These are phyloP conservation scores for Sparassis latifolia DNA, from an alignment of 1,284 basidiomycete species.

Conservation along the genomic window DNA sequence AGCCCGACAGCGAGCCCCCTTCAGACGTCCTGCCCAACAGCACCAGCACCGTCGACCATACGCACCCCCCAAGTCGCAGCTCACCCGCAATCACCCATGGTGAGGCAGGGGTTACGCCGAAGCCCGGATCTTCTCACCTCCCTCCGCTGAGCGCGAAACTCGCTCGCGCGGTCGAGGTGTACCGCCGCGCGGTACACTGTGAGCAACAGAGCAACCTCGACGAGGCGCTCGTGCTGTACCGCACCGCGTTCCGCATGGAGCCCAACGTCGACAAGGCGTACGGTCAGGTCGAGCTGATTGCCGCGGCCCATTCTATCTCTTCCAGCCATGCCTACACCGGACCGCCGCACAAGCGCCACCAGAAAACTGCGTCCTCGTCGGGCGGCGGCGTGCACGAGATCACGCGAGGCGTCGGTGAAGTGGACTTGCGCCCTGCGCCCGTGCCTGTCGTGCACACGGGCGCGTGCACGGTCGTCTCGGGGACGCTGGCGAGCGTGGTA, in stretches of 20 bases:
- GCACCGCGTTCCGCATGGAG: slow-evolving; percentile 73
- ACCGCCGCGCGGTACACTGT: slow-evolving; percentile 60
- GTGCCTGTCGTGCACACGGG: slow-evolving; percentile 8
- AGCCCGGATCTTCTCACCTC: not conserved
- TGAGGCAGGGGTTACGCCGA: not conserved
- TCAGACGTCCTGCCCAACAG: not conserved
- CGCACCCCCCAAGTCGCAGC: not conserved
- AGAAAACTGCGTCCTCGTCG: slow-evolving; percentile 7
- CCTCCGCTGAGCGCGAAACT: slow-evolving; percentile 28
- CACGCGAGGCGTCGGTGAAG: slow-evolving; percentile 6
- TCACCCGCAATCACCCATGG: not conserved
- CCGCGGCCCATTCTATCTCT: slow-evolving; percentile 9
- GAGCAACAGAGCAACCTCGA: slow-evolving; percentile 73
- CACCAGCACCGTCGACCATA: not conserved
- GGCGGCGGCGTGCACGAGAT: slow-evolving; percentile 5
- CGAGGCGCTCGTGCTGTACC: slow-evolving; percentile 69
- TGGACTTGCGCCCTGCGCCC: slow-evolving; percentile 2
- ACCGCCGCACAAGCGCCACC: slow-evolving; percentile 5
- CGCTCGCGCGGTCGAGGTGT: slow-evolving; percentile 54
- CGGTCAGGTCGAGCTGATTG: slow-evolving; percentile 43
- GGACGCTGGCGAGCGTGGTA: slow-evolving; percentile 42
- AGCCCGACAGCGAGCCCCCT: not conserved
- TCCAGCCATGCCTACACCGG: slow-evolving; percentile 1
- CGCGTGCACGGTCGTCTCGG: slow-evolving; percentile 22
- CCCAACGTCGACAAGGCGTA: slow-evolving; percentile 62